Conservation (phyloP, 2,329 filamentous ascomycete species). For the Alternaria solani region DNA sequence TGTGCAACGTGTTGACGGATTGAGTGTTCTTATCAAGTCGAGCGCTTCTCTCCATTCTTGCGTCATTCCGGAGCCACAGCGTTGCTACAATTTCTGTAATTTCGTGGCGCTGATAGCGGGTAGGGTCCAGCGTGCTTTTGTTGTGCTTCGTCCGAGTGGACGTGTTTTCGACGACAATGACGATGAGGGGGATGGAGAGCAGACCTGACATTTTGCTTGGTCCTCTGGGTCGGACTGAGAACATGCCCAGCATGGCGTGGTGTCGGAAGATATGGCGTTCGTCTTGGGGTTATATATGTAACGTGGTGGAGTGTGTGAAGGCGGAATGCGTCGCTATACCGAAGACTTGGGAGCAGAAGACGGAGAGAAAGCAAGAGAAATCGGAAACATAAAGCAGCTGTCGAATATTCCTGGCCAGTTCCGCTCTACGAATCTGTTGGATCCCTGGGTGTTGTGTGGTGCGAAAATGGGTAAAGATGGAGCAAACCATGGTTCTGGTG, state of each 20-base stretch:
- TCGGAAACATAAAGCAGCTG: too few species aligned
- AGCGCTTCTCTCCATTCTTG: neutral
- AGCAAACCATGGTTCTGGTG: slow-evolving; percentile 2
- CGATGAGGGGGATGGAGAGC: neutral
- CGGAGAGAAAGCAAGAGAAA: neutral
- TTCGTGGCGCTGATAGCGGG: neutral
- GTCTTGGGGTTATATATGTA: neutral
- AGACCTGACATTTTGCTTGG: slow-evolving; percentile 1
- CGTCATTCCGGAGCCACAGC: neutral
- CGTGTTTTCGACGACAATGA: neutral
- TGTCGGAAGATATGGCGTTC: neutral
- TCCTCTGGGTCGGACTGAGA: neutral
- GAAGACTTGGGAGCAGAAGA: neutral
- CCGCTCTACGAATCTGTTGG: neutral
- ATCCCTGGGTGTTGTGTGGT: neutral
- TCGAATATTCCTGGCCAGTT: neutral
- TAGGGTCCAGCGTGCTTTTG: neutral
- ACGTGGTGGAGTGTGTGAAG: neutral
- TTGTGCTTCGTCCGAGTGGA: neutral
- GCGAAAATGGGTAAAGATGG: neutral
- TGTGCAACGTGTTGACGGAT: neutral
- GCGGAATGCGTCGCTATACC: neutral
- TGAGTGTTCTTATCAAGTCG: neutral
- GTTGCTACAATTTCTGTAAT: neutral
- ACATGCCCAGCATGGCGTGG: slow-evolving; percentile 5